Conservation (phyloP, 306 rosid species). For the Echinosophora koreensis region DNA sequence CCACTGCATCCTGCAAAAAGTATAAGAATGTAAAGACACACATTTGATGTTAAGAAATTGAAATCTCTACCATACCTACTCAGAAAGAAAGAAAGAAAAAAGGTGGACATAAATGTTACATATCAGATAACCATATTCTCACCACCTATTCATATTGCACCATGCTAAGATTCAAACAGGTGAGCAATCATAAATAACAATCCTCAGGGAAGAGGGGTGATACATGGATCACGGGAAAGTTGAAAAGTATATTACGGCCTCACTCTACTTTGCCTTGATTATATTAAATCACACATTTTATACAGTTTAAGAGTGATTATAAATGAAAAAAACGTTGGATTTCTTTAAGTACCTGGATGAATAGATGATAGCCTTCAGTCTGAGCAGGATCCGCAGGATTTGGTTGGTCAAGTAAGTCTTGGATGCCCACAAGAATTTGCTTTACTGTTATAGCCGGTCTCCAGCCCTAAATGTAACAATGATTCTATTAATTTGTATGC, state of each 20-base stretch:
- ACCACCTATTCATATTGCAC: slow-evolving; percentile 19
- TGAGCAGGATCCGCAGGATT: slow-evolving; percentile 93
- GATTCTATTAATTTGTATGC: slow-evolving; percentile 22
- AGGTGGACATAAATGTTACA: neutral
- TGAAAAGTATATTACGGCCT: slow-evolving; percentile 35
- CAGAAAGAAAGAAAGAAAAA: neutral
- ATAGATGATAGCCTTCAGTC: slow-evolving; percentile 97
- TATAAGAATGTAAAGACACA: slow-evolving; percentile 29
- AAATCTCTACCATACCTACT: neutral
- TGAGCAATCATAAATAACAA: neutral
- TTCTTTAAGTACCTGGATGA: slow-evolving; percentile 77
- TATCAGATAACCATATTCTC: slow-evolving; percentile 10
- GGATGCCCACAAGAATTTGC: slow-evolving; percentile 88
- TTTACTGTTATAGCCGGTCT: slow-evolving; percentile 91
- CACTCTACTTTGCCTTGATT: slow-evolving; percentile 6
- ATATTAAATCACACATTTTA: neutral
- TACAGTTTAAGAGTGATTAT: neutral
- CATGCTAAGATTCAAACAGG: slow-evolving; percentile 34
- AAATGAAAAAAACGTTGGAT: slow-evolving; percentile 19
- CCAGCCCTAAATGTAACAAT: slow-evolving; percentile 71
- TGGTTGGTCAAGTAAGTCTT: slow-evolving; percentile 84
- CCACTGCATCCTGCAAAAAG: slow-evolving; percentile 71
- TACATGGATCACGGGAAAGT: neutral
- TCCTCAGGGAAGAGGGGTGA: neutral
- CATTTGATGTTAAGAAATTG: neutral